These are phyloP conservation scores for Aureobasidium uvarum DNA, from an alignment of 2,329 filamentous ascomycete species.

Conservation along the genomic window DNA sequence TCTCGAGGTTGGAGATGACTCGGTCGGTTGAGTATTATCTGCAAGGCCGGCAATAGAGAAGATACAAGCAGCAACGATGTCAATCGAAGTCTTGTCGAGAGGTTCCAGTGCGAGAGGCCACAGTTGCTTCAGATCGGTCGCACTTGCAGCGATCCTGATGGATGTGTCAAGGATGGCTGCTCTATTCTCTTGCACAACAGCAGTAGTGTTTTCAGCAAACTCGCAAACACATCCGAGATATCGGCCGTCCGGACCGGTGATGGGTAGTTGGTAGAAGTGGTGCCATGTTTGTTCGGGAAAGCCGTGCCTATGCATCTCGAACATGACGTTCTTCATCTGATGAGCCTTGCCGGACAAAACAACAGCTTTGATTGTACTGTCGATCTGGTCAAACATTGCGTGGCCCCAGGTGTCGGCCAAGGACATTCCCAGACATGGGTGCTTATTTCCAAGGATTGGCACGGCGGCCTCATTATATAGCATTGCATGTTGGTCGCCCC, in stretches of 20 bases:
- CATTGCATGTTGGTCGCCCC: conserved; percentile 38
- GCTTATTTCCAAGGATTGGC: conserved; percentile 36
- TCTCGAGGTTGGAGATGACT: neutral
- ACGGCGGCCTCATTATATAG: conserved; percentile 41
- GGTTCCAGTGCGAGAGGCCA: neutral
- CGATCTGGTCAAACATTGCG: neutral
- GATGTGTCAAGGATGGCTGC: neutral
- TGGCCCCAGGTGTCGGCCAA: conserved; percentile 20
- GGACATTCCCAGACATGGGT: conserved; percentile 31
- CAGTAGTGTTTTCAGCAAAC: conserved; percentile 19
- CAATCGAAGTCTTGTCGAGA: neutral
- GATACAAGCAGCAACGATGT: neutral
- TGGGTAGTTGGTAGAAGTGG: conserved; percentile 34
- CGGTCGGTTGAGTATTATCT: neutral
- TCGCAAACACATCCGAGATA: conserved; percentile 27
- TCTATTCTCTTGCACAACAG: conserved; percentile 12
- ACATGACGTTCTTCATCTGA: neutral
- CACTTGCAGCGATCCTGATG: neutral
- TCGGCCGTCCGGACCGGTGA: conserved; percentile 29
- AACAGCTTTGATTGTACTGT: conserved; percentile 6
- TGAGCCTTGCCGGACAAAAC: neutral
- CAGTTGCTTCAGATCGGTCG: neutral
- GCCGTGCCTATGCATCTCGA: conserved; percentile 27
- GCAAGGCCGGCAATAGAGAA: neutral
- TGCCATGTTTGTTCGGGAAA: conserved; percentile 37